A percentile compares a stretch with the other conserved stretches of the same genome.
Evolutionary conservation across 768 basidiomycete species (phyloP).

Genomic region (Brasilioporus rufonigricans): DNA sequence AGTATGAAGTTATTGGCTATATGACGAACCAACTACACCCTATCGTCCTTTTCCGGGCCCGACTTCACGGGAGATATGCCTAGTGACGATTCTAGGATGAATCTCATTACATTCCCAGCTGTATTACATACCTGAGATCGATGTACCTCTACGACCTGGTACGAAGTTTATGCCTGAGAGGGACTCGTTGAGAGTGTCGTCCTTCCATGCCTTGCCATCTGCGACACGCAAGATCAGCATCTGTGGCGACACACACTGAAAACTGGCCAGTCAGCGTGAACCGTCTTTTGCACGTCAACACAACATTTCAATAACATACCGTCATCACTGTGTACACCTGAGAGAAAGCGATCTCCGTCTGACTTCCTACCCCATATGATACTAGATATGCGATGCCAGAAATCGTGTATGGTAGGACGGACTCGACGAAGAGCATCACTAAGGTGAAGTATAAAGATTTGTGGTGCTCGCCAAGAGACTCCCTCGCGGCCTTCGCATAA

Average conservation of each 20-base stretch:
- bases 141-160: no score
- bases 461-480: neutral
- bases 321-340: neutral
- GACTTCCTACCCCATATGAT: neutral
- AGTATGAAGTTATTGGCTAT: no score
- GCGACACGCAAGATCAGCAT: constrained; percentile 11
- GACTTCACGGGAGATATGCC: no score
- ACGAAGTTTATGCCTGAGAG: no score
- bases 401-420: neutral
- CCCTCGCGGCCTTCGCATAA: neutral
- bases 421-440: neutral
- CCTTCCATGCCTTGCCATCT: constrained; percentile 8
- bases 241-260: constrained; percentile 15
- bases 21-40: no score
- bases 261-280: neutral
- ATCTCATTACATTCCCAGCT: no score
- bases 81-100: no score
- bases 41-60: no score
- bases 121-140: no score
- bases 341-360: neutral
- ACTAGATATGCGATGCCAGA: neutral
- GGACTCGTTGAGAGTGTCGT: no score
- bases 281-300: no score
- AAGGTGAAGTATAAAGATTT: neutral
- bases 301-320: neutral